These are phyloP conservation scores for Penicillium maclennaniae DNA, from an alignment of 495 filamentous ascomycete species.

Conservation along the genomic window DNA sequence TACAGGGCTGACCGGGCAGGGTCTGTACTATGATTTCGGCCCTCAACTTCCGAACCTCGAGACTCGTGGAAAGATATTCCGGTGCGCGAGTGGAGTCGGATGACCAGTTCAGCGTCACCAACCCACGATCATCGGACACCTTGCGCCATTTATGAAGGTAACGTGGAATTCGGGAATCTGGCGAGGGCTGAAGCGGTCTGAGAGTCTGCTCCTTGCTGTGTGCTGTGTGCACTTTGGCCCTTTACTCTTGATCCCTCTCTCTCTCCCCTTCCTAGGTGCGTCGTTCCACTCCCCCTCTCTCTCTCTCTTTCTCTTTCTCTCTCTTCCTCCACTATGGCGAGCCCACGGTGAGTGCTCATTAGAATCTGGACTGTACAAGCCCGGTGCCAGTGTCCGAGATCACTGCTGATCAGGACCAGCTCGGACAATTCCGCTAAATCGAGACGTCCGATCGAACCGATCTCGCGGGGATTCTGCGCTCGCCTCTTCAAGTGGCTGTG, in stretches of 20 bases:
- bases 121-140: background rate
- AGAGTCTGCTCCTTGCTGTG: too few species aligned
- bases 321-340: background rate
- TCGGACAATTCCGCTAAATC: too few species aligned
- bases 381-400: background rate
- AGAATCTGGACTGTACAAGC: too few species aligned
- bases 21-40: too few species aligned
- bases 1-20: too few species aligned
- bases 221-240: too few species aligned
- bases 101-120: background rate
- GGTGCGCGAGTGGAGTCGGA: background rate
- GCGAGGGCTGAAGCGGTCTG: background rate
- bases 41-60: background rate
- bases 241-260: too few species aligned
- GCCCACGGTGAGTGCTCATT: background rate
- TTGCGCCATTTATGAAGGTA: too few species aligned
- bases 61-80: background rate
- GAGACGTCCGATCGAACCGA: background rate
- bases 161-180: too few species aligned
- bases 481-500: constrained; percentile 21
- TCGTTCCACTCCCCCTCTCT: too few species aligned
- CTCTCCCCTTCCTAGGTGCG: too few species aligned
- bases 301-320: too few species aligned
- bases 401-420: background rate
- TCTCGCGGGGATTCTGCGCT: constrained; percentile 12